Evolutionary conservation across 345 rosid genomes (phyloP).

Genomic region (Chamaenerion angustifolium): DNA sequence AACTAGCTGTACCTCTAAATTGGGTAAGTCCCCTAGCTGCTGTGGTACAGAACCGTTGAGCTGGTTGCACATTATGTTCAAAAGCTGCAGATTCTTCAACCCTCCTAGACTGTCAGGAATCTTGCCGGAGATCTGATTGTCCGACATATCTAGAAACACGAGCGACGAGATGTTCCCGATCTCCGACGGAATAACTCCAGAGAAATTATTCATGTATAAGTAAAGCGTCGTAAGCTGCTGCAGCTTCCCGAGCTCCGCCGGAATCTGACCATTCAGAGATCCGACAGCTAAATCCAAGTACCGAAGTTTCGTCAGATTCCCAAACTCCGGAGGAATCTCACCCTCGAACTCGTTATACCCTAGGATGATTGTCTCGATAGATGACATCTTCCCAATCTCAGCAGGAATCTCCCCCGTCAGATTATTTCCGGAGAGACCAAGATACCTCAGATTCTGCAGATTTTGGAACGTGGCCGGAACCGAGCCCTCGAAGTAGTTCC

Average conservation of each 20-base stretch:
- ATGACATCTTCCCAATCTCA: conserved; percentile 47
- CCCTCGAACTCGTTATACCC: conserved; percentile 65
- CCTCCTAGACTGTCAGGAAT: conserved; percentile 44
- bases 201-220: conserved; percentile 43
- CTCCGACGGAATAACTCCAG: conserved; percentile 50
- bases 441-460: conserved; percentile 47
- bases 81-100: conserved; percentile 44
- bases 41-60: conserved; percentile 41
- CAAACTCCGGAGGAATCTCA: conserved; percentile 51
- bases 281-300: conserved; percentile 71
- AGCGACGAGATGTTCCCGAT: conserved; percentile 44
- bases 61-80: conserved; percentile 62
- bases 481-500: conserved; percentile 56
- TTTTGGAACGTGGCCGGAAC: conserved; percentile 41
- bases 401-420: conserved; percentile 42
- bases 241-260: conserved; percentile 40
- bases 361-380: conserved; percentile 49
- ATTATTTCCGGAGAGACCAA: conserved; percentile 70
- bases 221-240: conserved; percentile 49
- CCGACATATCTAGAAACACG: conserved; percentile 58
- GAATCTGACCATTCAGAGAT: conserved; percentile 48
- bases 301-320: conserved; percentile 46
- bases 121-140: conserved; percentile 51
- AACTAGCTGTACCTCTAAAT: conserved; percentile 2
- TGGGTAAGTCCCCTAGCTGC: conserved; percentile 40